Evolutionary conservation across 148 eudicot species (phyloP).

Genomic region (Persicaria tinctoria): DNA sequence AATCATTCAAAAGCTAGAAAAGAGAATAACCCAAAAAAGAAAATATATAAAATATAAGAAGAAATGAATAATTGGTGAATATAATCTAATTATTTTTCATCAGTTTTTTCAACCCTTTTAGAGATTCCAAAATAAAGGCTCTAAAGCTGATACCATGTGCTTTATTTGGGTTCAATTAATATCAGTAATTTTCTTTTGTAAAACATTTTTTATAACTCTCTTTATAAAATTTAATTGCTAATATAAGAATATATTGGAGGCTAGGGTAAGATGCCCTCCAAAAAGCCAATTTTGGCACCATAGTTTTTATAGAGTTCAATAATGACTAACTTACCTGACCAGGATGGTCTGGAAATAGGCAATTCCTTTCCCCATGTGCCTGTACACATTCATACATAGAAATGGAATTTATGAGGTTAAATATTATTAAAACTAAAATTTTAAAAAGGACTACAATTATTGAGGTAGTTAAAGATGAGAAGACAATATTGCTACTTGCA

Average conservation of each 20-base stretch:
- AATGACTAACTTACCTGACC: slow-evolving; percentile 31
- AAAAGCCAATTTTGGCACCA: slow-evolving; percentile 8
- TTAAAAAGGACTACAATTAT: not conserved
- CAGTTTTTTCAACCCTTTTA: slow-evolving; percentile 7
- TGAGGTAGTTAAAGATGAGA: not conserved
- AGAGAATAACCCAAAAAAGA: slow-evolving; percentile 15
- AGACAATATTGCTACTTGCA: not conserved
- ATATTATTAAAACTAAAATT: not conserved
- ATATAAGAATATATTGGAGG: not conserved
- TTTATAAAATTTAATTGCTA: not conserved
- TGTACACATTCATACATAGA: slow-evolving; percentile 11
- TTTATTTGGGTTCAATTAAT: not conserved
- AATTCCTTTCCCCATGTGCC: slow-evolving; percentile 43
- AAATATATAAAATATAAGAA: not conserved
- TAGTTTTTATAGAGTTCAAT: slow-evolving; percentile 1
- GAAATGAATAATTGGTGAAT: not conserved
- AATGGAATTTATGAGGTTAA: not conserved
- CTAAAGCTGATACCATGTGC: slow-evolving; percentile 13
- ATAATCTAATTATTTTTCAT: not conserved
- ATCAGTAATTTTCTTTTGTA: not conserved
- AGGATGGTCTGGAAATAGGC: slow-evolving; percentile 38
- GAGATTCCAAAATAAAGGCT: slow-evolving; percentile 13
- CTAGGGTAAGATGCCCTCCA: slow-evolving; percentile 4
- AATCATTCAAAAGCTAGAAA: slow-evolving; percentile 41
- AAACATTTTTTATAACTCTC: not conserved